Evolutionary conservation across 805 yeast species (phyloP).

Genomic region (Ogataea dorogensis): DNA sequence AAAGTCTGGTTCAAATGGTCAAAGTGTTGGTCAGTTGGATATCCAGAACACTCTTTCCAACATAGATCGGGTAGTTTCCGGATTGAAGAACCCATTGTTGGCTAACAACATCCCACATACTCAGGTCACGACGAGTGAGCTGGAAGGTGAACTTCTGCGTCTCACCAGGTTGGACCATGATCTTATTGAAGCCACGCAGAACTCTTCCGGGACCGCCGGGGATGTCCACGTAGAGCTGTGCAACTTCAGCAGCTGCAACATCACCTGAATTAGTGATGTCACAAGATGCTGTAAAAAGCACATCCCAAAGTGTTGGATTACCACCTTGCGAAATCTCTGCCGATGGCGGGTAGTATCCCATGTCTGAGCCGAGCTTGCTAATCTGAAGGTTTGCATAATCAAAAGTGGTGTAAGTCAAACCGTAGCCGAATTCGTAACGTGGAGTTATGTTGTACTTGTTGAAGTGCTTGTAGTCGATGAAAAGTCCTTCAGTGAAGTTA

Average conservation of each 20-base stretch:
- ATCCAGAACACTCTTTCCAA: slow-evolving; percentile 28
- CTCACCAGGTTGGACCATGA: slow-evolving; percentile 36
- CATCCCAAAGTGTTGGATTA: slow-evolving; percentile 35
- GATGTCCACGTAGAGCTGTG: slow-evolving; percentile 43
- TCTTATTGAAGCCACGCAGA: slow-evolving; percentile 44
- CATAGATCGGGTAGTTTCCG: slow-evolving; percentile 41
- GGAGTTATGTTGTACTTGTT: slow-evolving; percentile 56
- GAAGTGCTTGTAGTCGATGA: slow-evolving; percentile 56
- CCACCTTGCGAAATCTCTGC: slow-evolving; percentile 4
- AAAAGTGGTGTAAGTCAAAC: slow-evolving; percentile 53
- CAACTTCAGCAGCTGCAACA: slow-evolving; percentile 41
- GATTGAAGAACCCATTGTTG: slow-evolving; percentile 48
- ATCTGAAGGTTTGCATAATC: slow-evolving; percentile 27
- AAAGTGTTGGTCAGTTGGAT: slow-evolving; percentile 18
- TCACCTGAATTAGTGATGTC: slow-evolving; percentile 40
- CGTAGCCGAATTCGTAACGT: slow-evolving; percentile 61
- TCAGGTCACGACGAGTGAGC: slow-evolving; percentile 41
- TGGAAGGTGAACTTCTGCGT: slow-evolving; percentile 33
- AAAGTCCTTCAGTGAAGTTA: slow-evolving; percentile 46
- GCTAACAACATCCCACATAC: slow-evolving; percentile 42
- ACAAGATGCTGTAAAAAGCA: slow-evolving; percentile 38
- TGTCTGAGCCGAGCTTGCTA: slow-evolving; percentile 3
- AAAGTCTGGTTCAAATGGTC: slow-evolving; percentile 2
- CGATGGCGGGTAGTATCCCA: slow-evolving; percentile 1
- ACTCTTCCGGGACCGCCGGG: slow-evolving; percentile 43